These are phyloP conservation scores for Lentinula sp. DNA, from an alignment of 768 basidiomycete species.

Conservation along the genomic window DNA sequence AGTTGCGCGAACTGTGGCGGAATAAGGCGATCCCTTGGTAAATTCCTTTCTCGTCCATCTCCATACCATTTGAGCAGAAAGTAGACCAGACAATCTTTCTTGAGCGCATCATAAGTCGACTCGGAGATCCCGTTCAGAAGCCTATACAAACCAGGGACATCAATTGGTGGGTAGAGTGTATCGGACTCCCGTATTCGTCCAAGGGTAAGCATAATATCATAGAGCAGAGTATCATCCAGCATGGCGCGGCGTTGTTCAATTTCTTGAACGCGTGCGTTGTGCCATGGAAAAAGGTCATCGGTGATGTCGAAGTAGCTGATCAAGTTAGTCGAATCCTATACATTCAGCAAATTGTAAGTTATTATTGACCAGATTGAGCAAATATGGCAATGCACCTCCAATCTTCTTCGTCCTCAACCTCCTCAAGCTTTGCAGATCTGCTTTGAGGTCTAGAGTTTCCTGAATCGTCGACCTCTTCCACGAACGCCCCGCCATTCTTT, in stretches of 20 bases:
- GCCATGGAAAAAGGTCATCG: conserved; percentile 53
- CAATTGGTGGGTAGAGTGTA: conserved; percentile 62
- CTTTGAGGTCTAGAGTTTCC: conserved; percentile 34
- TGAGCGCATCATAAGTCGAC: conserved; percentile 65
- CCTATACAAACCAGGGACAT: conserved; percentile 42
- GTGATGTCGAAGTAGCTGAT: conserved; percentile 47
- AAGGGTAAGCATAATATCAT: conserved; percentile 63
- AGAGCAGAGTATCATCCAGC: conserved; percentile 61
- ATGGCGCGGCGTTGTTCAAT: conserved; percentile 58
- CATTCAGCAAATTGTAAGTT: not conserved
- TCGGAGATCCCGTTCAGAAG: conserved; percentile 56
- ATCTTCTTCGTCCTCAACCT: conserved; percentile 38
- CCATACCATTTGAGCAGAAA: conserved; percentile 77
- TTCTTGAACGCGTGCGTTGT: conserved; percentile 40
- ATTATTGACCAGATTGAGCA: not conserved
- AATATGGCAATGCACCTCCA: conserved; percentile 7
- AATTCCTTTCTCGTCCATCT: conserved; percentile 49
- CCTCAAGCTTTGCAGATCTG: conserved; percentile 39
- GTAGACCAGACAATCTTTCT: conserved; percentile 77
- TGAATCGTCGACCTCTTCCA: conserved; percentile 39
- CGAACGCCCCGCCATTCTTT: conserved; percentile 25
- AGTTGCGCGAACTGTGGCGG: conserved; percentile 71
- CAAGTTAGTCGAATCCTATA: not conserved
- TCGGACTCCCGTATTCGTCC: conserved; percentile 58
- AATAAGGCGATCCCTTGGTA: conserved; percentile 52